A percentile compares a stretch with the other conserved stretches of the same genome.
Conservation (phyloP, 345 rosid species). For the Psidium friedrichsthalianum region DNA sequence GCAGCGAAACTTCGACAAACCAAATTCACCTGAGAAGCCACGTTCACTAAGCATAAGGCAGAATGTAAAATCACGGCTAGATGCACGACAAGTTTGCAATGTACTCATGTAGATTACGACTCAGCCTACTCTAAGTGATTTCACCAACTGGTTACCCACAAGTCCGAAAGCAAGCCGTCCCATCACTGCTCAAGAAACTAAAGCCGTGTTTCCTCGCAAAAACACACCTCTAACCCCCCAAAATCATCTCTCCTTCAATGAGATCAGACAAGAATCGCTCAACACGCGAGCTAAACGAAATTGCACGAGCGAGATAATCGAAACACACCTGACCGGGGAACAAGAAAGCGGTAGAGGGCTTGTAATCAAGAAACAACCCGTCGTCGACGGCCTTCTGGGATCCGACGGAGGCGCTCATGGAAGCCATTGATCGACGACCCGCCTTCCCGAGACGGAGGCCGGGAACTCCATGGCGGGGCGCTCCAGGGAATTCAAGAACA, state of each 20-base stretch:
- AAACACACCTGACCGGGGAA: slow-evolving; percentile 89
- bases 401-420: slow-evolving; percentile 57
- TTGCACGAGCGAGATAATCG: neutral
- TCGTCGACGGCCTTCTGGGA: slow-evolving; percentile 44
- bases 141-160: neutral
- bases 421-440: slow-evolving; percentile 40
- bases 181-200: neutral
- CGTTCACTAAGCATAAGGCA: neutral
- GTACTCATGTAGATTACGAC: neutral
- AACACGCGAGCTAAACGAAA: neutral
- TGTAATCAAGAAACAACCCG: slow-evolving; percentile 62
- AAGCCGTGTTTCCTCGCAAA: neutral
- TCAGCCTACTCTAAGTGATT: neutral
- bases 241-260: neutral
- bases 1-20: neutral
- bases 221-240: neutral
- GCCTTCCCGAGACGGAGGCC: neutral
- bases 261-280: neutral
- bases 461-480: neutral
- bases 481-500: neutral
- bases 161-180: neutral
- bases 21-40: neutral
- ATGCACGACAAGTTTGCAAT: neutral
- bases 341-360: slow-evolving; percentile 64
- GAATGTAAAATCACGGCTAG: neutral